Percentiles rank a stretch among this genome's conserved stretches.
Evolutionary conservation across 225 moss, liverwort and hornwort genomes (phyloP).

Genomic region (Pleurozium schreberi): DNA sequence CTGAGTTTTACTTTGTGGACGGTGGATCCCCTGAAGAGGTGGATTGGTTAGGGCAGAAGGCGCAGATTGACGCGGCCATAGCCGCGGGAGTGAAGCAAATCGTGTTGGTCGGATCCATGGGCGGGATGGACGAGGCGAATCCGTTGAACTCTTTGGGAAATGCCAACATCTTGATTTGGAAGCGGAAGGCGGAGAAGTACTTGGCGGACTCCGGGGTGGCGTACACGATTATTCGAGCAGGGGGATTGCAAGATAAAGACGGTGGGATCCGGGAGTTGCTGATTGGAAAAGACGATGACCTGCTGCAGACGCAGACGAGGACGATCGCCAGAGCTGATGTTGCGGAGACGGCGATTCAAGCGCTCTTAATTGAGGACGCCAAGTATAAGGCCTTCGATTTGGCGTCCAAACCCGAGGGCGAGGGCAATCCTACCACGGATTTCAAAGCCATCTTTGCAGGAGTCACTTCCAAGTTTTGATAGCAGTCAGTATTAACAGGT

Average conservation of each 20-base stretch:
- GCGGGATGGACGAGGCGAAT: slow-evolving; percentile 62
- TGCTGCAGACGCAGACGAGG: slow-evolving; percentile 56
- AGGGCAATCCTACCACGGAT: slow-evolving; percentile 51
- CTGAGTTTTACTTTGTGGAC: slow-evolving; percentile 74
- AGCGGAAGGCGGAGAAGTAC: slow-evolving; percentile 81
- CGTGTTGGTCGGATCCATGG: slow-evolving; percentile 91
- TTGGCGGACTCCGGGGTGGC: slow-evolving; percentile 65
- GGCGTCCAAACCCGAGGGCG: slow-evolving; percentile 79
- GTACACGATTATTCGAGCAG: slow-evolving; percentile 86
- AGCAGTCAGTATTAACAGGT: not conserved
- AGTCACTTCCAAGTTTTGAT: slow-evolving; percentile 52
- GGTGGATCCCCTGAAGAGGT: slow-evolving; percentile 74
- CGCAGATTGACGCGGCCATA: slow-evolving; percentile 71
- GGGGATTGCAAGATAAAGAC: slow-evolving; percentile 75
- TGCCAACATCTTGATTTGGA: slow-evolving; percentile 86
- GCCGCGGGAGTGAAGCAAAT: slow-evolving; percentile 77
- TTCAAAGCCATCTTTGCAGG: slow-evolving; percentile 55
- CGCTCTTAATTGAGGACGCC: slow-evolving; percentile 65
- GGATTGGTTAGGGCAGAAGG: slow-evolving; percentile 87
- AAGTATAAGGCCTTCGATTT: slow-evolving; percentile 71
- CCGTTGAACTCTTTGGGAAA: slow-evolving; percentile 66
- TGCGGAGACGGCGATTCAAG: slow-evolving; percentile 60
- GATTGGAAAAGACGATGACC: slow-evolving; percentile 57
- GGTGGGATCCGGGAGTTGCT: slow-evolving; percentile 73
- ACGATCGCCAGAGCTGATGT: slow-evolving; percentile 62